phyloP scores from a whole-genome alignment of 495 filamentous ascomycete species.

The Penicillium coffeae region DNA sequence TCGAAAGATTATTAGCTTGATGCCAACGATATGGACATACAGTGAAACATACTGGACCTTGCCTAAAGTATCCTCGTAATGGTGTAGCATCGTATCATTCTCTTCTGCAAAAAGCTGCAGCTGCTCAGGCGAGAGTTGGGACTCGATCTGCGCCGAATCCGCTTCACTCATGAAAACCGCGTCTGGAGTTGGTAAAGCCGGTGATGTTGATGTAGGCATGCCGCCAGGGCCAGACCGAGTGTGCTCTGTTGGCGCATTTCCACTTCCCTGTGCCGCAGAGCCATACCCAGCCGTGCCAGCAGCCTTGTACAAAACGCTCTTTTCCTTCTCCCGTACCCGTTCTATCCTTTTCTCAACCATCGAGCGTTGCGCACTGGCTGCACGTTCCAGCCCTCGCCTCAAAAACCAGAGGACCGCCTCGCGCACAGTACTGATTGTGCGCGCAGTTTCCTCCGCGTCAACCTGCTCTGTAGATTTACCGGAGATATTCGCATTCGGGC shows the following conservation, averaged over 20 bases:
- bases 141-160: conserved; percentile 49
- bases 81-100: conserved; percentile 85
- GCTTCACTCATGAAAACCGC: conserved; percentile 33
- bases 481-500: conserved; percentile 16
- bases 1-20: neutral
- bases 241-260: neutral
- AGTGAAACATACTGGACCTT: conserved; percentile 81
- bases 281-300: conserved; percentile 7
- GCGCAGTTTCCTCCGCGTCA: conserved; percentile 62
- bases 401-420: conserved; percentile 84
- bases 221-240: conserved; percentile 5
- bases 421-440: conserved; percentile 57
- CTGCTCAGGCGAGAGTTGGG: conserved; percentile 73
- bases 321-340: conserved; percentile 82
- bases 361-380: conserved; percentile 67
- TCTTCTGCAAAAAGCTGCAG: conserved; percentile 90
- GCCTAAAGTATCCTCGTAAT: conserved; percentile 86
- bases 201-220: conserved; percentile 1
- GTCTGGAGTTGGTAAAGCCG: conserved; percentile 9
- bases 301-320: conserved; percentile 73
- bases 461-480: conserved; percentile 60
- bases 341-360: conserved; percentile 90
- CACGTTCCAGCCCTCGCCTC: conserved; percentile 67
- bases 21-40: neutral
- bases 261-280: neutral